These are phyloP conservation scores for Xylaria sp. DNA, from an alignment of 2,329 filamentous ascomycete species.

Conservation along the genomic window DNA sequence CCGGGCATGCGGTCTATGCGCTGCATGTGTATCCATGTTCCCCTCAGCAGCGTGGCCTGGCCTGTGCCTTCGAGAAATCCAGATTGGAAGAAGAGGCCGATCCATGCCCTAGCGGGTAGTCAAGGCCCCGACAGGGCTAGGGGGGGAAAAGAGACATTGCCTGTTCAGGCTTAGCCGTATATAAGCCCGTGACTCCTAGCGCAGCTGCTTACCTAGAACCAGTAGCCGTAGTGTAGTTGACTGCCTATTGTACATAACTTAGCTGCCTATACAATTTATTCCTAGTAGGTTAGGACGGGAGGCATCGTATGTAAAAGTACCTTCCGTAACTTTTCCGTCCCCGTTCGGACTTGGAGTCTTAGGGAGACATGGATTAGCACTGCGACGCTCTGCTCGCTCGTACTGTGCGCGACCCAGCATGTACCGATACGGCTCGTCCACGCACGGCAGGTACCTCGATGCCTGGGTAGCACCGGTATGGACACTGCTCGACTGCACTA, in stretches of 20 bases:
- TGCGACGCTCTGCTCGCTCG: not conserved
- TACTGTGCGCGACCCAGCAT: not conserved
- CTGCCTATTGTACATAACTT: no score
- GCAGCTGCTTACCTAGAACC: not conserved
- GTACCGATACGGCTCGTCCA: not conserved
- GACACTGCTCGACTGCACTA: not conserved
- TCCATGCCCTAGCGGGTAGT: constrained; percentile 3
- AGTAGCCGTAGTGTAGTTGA: no score
- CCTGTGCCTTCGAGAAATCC: constrained; percentile 5
- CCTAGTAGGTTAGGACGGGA: not conserved
- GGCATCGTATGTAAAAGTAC: not conserved
- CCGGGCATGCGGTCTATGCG: constrained; percentile 13
- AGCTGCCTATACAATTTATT: no score
- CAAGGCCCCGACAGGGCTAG: constrained; percentile 2
- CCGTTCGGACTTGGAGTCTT: no score
- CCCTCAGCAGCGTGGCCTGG: not conserved
- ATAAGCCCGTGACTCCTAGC: not conserved
- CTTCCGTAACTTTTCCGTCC: not conserved
- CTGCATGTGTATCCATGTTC: not conserved
- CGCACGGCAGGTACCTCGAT: not conserved
- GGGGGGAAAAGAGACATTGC: not conserved
- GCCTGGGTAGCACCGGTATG: not conserved
- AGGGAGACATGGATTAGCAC: not conserved
- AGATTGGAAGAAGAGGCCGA: constrained; percentile 11
- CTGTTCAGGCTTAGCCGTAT: not conserved